Conservation (phyloP, 2,329 filamentous ascomycete genomes). For the Hymenoscyphus albidus region DNA sequence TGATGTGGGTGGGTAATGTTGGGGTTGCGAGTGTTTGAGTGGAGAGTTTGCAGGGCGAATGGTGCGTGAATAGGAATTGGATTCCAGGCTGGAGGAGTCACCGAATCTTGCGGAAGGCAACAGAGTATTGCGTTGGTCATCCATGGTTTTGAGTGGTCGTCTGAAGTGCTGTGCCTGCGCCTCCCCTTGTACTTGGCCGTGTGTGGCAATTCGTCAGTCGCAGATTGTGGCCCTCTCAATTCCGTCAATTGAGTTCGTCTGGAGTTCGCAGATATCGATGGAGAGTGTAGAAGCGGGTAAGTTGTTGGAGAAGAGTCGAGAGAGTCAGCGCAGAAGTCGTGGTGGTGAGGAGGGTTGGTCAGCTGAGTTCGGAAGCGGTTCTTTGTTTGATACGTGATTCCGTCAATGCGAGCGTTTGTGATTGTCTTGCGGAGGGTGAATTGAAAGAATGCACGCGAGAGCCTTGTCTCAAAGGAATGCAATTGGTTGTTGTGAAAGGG, state of each 20-base stretch:
- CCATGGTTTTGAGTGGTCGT: constrained; percentile 22
- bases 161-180: constrained; percentile 22
- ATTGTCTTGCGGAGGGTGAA: constrained; percentile 8
- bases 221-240: constrained; percentile 24
- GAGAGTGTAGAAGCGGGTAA: constrained; percentile 16
- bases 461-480: constrained; percentile 20
- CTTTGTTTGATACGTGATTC: constrained; percentile 30
- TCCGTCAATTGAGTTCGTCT: constrained; percentile 17
- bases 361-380: constrained; percentile 28
- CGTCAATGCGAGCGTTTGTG: constrained; percentile 25
- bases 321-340: background rate
- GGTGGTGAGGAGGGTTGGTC: constrained; percentile 16
- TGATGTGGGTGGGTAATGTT: constrained; percentile 17
- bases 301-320: constrained; percentile 10
- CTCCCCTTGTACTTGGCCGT: constrained; percentile 18
- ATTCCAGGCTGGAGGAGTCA: constrained; percentile 18
- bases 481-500: constrained; percentile 8
- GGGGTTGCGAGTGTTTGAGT: background rate
- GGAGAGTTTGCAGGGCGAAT: constrained; percentile 9
- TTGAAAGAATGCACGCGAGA: constrained; percentile 13
- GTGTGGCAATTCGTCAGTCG: constrained; percentile 25
- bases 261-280: background rate
- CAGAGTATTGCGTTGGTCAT: constrained; percentile 28
- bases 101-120: constrained; percentile 32
- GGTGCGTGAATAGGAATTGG: constrained; percentile 19